Evolutionary conservation across 306 rosid genomes (phyloP).

Genomic region (Lathyrus oleraceus): DNA sequence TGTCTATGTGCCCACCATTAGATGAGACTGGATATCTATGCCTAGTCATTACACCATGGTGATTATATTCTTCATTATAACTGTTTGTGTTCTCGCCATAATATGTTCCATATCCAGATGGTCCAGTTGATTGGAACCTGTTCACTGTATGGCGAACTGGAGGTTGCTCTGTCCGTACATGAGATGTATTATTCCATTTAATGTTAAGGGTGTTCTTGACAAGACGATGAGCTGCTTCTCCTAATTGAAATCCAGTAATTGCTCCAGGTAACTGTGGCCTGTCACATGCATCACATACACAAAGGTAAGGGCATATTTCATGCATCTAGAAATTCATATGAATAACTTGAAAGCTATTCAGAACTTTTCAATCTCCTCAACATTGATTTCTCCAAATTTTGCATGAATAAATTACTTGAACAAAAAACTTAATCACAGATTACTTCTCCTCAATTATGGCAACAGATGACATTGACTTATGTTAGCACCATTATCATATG

Average conservation of each 20-base stretch:
- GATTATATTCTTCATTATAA: constrained; percentile 50
- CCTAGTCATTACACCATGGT: constrained; percentile 52
- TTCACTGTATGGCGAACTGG: constrained; percentile 47
- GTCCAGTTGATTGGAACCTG: constrained; percentile 61
- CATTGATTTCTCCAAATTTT: constrained; percentile 5
- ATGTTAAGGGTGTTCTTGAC: constrained; percentile 68
- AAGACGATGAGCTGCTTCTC: constrained; percentile 97
- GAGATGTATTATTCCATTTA: constrained; percentile 48
- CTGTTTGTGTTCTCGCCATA: constrained; percentile 56
- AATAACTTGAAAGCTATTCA: constrained; percentile 18
- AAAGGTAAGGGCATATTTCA: constrained; percentile 26
- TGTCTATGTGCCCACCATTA: constrained; percentile 59
- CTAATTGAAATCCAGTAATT: constrained; percentile 77
- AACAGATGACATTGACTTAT: constrained; percentile 5
- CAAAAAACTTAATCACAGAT: background rate
- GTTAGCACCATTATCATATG: background rate
- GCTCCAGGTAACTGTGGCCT: constrained; percentile 84
- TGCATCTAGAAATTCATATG: constrained; percentile 11
- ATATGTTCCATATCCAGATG: constrained; percentile 68
- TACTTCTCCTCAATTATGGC: constrained; percentile 7
- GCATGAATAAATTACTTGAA: constrained; percentile 2
- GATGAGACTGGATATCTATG: constrained; percentile 37
- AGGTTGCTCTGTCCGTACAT: constrained; percentile 62
- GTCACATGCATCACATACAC: constrained; percentile 36
- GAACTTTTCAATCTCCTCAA: constrained; percentile 11